phyloP scores from a whole-genome alignment of 2,329 filamentous ascomycete species.

The Colletotrichum sidae region DNA sequence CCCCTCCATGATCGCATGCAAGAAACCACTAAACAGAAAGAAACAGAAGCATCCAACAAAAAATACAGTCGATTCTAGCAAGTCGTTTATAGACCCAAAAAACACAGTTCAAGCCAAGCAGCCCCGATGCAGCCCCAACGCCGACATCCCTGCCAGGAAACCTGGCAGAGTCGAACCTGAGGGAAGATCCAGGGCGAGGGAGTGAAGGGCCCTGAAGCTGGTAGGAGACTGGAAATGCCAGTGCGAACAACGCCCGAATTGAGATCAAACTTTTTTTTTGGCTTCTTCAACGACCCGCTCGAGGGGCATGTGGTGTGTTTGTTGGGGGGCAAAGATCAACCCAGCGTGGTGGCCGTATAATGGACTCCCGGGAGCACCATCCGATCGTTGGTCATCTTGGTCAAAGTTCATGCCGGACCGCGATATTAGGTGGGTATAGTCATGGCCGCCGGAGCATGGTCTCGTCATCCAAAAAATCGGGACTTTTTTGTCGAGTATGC shows the following conservation, averaged over 20 bases:
- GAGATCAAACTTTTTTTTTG: constrained; percentile 36
- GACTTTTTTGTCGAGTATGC: constrained; percentile 41
- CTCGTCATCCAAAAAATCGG: constrained; percentile 37
- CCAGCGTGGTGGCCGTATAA: constrained; percentile 11
- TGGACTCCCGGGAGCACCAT: constrained; percentile 5
- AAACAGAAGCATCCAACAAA: constrained; percentile 24
- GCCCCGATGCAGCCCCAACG: constrained; percentile 36
- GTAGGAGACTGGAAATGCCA: constrained; percentile 22
- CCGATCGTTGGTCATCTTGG: constrained; percentile 21
- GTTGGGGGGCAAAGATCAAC: constrained; percentile 24
- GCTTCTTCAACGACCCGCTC: constrained; percentile 28
- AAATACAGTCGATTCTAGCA: no score
- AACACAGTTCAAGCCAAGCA: constrained; percentile 13
- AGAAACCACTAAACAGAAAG: constrained; percentile 5
- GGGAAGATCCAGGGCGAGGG: not conserved
- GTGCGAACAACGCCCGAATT: constrained; percentile 25
- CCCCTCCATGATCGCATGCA: constrained; percentile 27
- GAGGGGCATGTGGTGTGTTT: constrained; percentile 7
- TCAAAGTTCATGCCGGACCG: constrained; percentile 28
- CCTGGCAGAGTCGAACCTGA: constrained; percentile 2
- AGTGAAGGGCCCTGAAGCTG: not conserved
- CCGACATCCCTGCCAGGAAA: constrained; percentile 12
- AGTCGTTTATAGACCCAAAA: constrained; percentile 17
- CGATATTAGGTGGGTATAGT: constrained; percentile 54
- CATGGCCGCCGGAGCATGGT: constrained; percentile 49